These are phyloP conservation scores for Tuber melanosporum DNA, from an alignment of 495 filamentous ascomycete species.

Conservation along the genomic window DNA sequence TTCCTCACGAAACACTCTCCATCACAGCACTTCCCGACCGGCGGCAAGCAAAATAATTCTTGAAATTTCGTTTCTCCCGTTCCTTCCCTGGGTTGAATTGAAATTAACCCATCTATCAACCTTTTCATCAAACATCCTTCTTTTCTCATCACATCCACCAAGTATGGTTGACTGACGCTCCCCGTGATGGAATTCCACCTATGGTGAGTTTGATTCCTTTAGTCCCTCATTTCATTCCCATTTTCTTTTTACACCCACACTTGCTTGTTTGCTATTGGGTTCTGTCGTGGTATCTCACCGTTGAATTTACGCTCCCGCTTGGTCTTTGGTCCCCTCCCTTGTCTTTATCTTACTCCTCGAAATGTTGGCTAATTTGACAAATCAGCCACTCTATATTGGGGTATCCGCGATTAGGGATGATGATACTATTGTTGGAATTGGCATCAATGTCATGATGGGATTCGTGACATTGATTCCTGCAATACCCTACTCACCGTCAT, in stretches of 20 bases:
- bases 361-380: not conserved
- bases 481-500: conserved; percentile 51
- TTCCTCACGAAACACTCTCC: not conserved
- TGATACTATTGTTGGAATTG: conserved; percentile 51
- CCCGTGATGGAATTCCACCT: conserved; percentile 32
- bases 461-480: conserved; percentile 69
- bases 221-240: not conserved
- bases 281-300: too few species aligned
- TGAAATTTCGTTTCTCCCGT: not conserved
- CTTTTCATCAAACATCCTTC: not conserved
- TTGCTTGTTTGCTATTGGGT: too few species aligned
- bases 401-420: conserved; percentile 52
- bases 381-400: conserved; percentile 59
- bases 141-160: not conserved
- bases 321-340: not conserved
- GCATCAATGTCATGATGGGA: conserved; percentile 66
- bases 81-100: too few species aligned
- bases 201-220: conserved; percentile 10
- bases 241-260: too few species aligned
- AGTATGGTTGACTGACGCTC: not conserved
- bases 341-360: not conserved
- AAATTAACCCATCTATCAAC: not conserved
- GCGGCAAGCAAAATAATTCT: too few species aligned
- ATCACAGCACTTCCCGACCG: not conserved
- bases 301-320: too few species aligned